phyloP scores from a whole-genome alignment of 768 basidiomycete genomes.

The Thelephora aurantiotincta region DNA sequence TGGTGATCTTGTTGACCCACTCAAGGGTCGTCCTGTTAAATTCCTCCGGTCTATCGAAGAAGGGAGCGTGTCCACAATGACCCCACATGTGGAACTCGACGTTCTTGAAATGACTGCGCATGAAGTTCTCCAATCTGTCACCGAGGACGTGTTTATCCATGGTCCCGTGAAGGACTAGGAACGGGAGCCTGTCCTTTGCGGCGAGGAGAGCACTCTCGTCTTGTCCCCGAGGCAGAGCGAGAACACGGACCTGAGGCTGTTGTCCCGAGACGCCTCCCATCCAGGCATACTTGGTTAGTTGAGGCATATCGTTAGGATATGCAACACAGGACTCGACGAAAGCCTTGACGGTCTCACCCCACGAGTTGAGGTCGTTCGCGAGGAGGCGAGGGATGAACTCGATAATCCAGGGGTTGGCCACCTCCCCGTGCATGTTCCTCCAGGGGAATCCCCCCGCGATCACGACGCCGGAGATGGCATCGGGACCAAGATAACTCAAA shows the following conservation, averaged over 20 bases:
- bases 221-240: constrained; percentile 10
- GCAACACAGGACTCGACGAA: constrained; percentile 14
- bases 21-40: constrained; percentile 7
- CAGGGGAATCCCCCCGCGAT: constrained; percentile 13
- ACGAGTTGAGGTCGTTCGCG: constrained; percentile 8
- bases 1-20: constrained; percentile 15
- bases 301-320: constrained; percentile 7
- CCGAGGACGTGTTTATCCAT: constrained; percentile 7
- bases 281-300: constrained; percentile 9
- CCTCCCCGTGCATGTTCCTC: constrained; percentile 6
- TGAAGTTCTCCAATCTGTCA: background rate
- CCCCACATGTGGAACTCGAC: constrained; percentile 10
- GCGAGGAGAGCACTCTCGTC: constrained; percentile 10
- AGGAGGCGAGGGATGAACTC: constrained; percentile 2
- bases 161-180: constrained; percentile 13
- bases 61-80: constrained; percentile 12
- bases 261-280: constrained; percentile 11
- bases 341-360: constrained; percentile 3
- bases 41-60: constrained; percentile 11
- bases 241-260: constrained; percentile 10
- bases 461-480: constrained; percentile 11
- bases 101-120: background rate
- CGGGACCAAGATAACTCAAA: constrained; percentile 5
- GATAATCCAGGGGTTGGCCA: constrained; percentile 6
- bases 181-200: constrained; percentile 8